Evolutionary conservation across 495 filamentous ascomycete genomes (phyloP).

Genomic region (Melanomma pulvis-pyrius): DNA sequence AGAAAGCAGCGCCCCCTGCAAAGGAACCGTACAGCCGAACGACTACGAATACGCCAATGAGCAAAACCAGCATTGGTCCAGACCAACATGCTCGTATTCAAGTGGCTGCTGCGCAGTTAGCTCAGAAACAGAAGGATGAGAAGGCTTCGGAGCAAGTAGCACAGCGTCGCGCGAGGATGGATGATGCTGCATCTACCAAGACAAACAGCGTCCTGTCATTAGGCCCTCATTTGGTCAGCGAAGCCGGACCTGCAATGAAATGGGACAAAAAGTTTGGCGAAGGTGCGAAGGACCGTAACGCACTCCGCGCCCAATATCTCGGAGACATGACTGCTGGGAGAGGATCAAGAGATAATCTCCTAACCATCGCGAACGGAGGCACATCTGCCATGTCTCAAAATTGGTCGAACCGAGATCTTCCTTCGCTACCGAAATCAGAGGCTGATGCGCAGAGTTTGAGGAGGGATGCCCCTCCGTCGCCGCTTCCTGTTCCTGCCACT

Average conservation of each 20-base stretch:
- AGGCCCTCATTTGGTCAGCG: constrained; percentile 80
- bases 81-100: constrained; percentile 93
- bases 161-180: constrained; percentile 46
- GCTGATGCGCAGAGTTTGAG: constrained; percentile 3
- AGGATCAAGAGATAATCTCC: constrained; percentile 45
- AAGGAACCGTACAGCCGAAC: constrained; percentile 57
- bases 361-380: constrained; percentile 29
- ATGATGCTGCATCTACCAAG: constrained; percentile 65
- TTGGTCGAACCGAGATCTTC: constrained; percentile 39
- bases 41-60: constrained; percentile 55
- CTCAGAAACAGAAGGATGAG: constrained; percentile 64
- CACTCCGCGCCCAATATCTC: constrained; percentile 79
- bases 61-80: constrained; percentile 85
- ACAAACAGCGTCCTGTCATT: constrained; percentile 92
- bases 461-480: constrained; percentile 21
- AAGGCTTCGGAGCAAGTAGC: constrained; percentile 37
- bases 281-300: constrained; percentile 72
- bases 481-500: constrained; percentile 24
- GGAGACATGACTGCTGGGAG: constrained; percentile 69
- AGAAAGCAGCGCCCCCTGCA: constrained; percentile 52
- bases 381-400: constrained; percentile 19
- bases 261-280: constrained; percentile 90
- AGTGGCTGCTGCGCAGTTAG: constrained; percentile 77
- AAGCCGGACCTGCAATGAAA: constrained; percentile 90
- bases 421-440: constrained; percentile 34